Evolutionary conservation across 2,329 filamentous ascomycete genomes (phyloP), one percentile per base, ranked within the genome.

Genomic region (Penicillium fuscoglaucum): DNA sequence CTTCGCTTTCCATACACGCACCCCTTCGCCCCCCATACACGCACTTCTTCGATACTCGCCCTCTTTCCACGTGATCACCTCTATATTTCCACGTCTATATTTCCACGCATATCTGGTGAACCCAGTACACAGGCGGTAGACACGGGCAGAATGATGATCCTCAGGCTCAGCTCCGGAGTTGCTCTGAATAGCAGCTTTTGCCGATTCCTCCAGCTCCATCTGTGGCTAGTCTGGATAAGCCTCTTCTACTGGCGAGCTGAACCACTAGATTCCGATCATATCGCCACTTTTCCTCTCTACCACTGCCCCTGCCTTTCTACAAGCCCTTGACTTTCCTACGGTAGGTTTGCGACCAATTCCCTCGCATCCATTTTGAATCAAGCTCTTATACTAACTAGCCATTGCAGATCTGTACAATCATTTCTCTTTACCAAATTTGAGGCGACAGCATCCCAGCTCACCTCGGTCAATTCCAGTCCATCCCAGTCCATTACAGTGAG

Each of bases 91-190:
- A 56, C 53, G 29, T 17, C 8, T 17, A 15, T n/a, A 31, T 37
- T 29, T 44, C 46, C 53, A 56, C 53, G 29, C 24, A 10, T 15
- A 2, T 17, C 7, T 6, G 12, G 31, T 0, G 37, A 13, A 10
- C 19, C 26, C 21, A 28, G 1, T 19, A 7, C 1, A 19, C 0
- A 26, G 17, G 44, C 55, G 55, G 55, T 58, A 17, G 6, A 15
- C 10, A 0, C 1, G 2, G 65, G 71, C 71, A 74, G 57, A 74
- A 74, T 66, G 52, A 48, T 54, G 43, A 28, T 19, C 17, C 17
- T 41, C 52, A 51, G 21, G n/a, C 37, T 55, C 46, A 41, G 41
- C 47, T 57, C n/a, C 29, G 49, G 41, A 35, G 37, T 44, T 35
- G 28, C 35, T 31, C 12, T 50, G 52, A 24, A 54, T 44, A 6